Conservation (phyloP, 305 asterid genomes). For the Fraxinus ornus region DNA sequence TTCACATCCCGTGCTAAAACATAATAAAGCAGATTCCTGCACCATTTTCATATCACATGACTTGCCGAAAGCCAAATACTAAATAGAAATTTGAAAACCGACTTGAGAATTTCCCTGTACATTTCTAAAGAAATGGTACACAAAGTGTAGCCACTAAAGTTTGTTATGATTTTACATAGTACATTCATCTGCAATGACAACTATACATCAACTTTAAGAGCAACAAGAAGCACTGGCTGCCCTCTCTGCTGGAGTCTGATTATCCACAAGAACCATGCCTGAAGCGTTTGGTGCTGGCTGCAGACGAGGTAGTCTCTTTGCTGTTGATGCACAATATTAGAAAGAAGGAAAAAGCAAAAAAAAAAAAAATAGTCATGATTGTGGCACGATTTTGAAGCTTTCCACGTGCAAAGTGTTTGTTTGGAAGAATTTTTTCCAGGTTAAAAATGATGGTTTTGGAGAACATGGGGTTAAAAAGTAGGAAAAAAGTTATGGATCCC, state of each 20-base stretch:
- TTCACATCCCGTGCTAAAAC: neutral
- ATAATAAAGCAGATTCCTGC: neutral
- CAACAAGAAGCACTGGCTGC: constrained; percentile 57
- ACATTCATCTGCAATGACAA: neutral
- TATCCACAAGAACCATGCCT: constrained; percentile 80
- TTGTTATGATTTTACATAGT: constrained; percentile 12
- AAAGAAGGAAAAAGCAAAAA: neutral
- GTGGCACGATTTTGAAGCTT: neutral
- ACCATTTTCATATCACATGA: neutral
- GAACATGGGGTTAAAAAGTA: neutral
- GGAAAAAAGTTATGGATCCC: neutral
- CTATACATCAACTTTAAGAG: constrained; percentile 31
- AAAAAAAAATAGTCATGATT: neutral
- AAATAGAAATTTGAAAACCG: neutral
- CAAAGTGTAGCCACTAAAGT: neutral
- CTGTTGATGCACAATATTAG: constrained; percentile 42
- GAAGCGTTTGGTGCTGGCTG: constrained; percentile 76
- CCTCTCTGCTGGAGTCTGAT: constrained; percentile 48
- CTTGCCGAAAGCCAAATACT: neutral
- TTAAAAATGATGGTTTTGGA: neutral
- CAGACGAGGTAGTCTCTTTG: constrained; percentile 74
- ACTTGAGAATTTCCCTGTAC: neutral
- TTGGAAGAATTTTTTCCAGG: neutral
- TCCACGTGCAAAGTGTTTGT: neutral
- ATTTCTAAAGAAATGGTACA: neutral